phyloP scores from a whole-genome alignment of 2,329 filamentous ascomycete genomes.

The Aspergillus arachidicola region DNA sequence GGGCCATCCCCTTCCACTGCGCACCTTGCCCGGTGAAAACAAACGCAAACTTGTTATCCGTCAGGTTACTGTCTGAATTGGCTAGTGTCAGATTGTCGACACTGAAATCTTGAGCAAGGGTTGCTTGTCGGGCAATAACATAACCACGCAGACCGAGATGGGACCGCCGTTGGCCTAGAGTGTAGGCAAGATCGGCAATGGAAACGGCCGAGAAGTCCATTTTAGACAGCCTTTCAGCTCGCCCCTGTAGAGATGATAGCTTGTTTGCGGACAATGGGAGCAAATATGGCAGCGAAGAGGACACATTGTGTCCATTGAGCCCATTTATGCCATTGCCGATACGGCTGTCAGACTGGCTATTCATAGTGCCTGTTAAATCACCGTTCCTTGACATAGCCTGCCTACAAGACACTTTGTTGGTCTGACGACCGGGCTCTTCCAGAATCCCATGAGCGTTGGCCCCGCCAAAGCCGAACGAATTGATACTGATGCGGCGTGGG shows the following conservation, averaged over 20 bases:
- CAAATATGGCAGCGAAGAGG: not conserved
- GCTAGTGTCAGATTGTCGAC: not conserved
- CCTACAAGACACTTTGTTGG: not conserved
- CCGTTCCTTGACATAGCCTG: not conserved
- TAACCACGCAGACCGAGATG: conserved; percentile 15
- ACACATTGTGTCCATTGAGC: not conserved
- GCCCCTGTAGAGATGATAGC: not conserved
- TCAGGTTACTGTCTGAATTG: not conserved
- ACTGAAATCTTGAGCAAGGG: too few species aligned
- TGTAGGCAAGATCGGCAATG: not conserved
- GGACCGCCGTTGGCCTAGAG: conserved; percentile 7
- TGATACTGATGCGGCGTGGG: conserved; percentile 19
- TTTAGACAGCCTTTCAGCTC: not conserved
- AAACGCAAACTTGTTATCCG: conserved; percentile 11
- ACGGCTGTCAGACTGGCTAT: not conserved
- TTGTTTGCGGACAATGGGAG: not conserved
- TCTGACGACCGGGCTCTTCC: too few species aligned
- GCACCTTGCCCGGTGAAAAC: conserved; percentile 26
- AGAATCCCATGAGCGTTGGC: conserved; percentile 29
- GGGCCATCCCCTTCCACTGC: conserved; percentile 22
- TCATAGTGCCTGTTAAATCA: not conserved
- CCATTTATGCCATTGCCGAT: not conserved
- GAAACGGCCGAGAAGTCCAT: not conserved
- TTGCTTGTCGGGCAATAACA: not conserved
- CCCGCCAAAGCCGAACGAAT: conserved; percentile 33